Evolutionary conservation across 306 rosid genomes (phyloP), one percentile per base, ranked within the genome.

Genomic region (Styphnolobium japonicum): DNA sequence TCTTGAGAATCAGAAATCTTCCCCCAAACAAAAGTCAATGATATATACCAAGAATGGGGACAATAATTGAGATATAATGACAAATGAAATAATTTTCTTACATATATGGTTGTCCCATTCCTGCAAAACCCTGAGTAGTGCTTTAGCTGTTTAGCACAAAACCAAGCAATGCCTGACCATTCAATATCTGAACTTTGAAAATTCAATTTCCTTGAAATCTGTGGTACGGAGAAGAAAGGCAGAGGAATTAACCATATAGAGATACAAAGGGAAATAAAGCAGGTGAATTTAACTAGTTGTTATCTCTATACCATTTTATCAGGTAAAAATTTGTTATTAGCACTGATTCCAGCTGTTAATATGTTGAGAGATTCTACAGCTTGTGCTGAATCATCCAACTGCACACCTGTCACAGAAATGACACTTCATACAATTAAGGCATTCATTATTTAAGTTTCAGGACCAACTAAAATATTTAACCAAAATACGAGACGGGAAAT

Each of bases 131-230:
- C 89, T 6, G 90, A 75, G 84, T 88, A 91, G 85, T 93, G 97
- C 82, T 88, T 93, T 62, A 93, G 94, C 87, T 86, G 94, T 82
- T 91, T 93, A 84, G 89, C 78, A 85, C 97, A 89, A 81, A 80
- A 78, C 91, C 91, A 91, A 67, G 91, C 67, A 74, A 14, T 18
- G 55, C 96, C 92, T 78, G 91, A 91, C 97, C 97, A 93, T 79
- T 80, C 87, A 81, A 91, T 89, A 75, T 85, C 88, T 27, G 94
- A 91, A 53, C 80, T 85, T 73, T 86, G 89, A 72, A 79, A 83
- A 68, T 79, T 91, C 69, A 91, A 82, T 81, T 89, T 93, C 86
- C 88, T 88, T 49, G 88, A 71, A 79, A 85, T 89, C 96, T 93
- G 89, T 77, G 70, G 56, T 31, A 25, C 73, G 77, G 49, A 66